These are phyloP conservation scores for Neckera pumila DNA, from an alignment of 225 moss, liverwort and hornwort species.

Conservation along the genomic window DNA sequence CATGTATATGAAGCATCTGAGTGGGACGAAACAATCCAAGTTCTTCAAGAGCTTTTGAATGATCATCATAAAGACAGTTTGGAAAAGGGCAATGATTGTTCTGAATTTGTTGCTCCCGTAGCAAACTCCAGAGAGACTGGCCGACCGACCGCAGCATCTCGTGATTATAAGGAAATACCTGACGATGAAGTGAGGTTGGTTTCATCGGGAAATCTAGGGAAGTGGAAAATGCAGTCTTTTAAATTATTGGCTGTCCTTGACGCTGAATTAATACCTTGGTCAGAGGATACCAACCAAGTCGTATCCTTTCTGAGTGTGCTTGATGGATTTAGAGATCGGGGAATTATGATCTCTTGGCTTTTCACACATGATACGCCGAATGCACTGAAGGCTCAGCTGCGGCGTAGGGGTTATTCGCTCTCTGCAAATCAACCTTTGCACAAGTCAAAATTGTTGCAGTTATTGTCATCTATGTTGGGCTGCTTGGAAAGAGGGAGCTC, in stretches of 20 bases:
- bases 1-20: slow-evolving; percentile 51
- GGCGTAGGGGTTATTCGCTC: slow-evolving; percentile 46
- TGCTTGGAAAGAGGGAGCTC: slow-evolving; percentile 21
- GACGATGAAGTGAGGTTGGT: slow-evolving; percentile 39
- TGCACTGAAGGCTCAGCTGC: slow-evolving; percentile 39
- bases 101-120: neutral
- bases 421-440: slow-evolving; percentile 70
- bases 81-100: neutral
- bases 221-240: slow-evolving; percentile 13
- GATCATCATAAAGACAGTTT: slow-evolving; percentile 21
- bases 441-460: slow-evolving; percentile 70
- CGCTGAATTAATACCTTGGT: slow-evolving; percentile 32
- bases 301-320: slow-evolving; percentile 22
- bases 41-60: slow-evolving; percentile 24
- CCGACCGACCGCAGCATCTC: neutral
- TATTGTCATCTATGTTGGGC: slow-evolving; percentile 51
- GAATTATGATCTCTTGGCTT: slow-evolving; percentile 67
- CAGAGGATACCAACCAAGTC: slow-evolving; percentile 12
- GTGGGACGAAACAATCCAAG: slow-evolving; percentile 47
- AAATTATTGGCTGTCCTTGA: slow-evolving; percentile 52
- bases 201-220: slow-evolving; percentile 7
- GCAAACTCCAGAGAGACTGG: neutral
- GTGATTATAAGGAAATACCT: slow-evolving; percentile 6
- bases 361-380: slow-evolving; percentile 65
- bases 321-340: slow-evolving; percentile 39